phyloP scores from a whole-genome alignment of 108 stramenopile species.

The Aurantiochytrium sp. region DNA sequence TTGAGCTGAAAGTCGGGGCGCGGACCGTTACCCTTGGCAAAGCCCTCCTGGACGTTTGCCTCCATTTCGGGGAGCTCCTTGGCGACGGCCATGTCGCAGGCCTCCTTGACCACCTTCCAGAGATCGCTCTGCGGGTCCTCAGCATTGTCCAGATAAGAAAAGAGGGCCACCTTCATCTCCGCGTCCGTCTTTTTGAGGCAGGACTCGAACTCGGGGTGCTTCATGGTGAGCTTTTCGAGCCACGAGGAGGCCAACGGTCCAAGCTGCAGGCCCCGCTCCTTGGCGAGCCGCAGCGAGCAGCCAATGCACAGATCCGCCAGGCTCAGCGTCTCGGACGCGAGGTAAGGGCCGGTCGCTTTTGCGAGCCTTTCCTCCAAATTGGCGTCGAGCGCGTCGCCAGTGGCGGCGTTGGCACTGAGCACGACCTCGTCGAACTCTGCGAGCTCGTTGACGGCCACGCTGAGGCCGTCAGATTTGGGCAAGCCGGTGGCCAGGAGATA shows the following conservation, averaged over 20 bases:
- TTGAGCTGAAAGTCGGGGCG: conserved; percentile 90
- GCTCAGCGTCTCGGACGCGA: neutral
- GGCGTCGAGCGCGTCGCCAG: neutral
- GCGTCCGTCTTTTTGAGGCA: neutral
- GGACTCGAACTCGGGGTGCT: neutral
- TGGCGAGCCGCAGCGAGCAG: neutral
- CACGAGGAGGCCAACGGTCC: neutral
- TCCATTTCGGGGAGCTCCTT: neutral
- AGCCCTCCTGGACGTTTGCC: neutral
- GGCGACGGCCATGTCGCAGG: neutral
- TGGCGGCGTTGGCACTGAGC: too few species aligned
- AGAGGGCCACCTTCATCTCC: neutral
- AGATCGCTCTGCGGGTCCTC: neutral
- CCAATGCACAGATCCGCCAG: conserved; percentile 6
- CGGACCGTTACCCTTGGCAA: neutral
- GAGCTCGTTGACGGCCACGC: neutral
- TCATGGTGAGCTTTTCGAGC: neutral
- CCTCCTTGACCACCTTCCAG: neutral
- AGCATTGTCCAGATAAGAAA: neutral
- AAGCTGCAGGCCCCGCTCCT: neutral
- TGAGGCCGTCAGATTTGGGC: neutral
- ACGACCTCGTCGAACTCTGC: neutral
- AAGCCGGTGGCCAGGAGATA: neutral
- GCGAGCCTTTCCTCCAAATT: neutral
- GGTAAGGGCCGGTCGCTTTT: neutral